Evolutionary conservation across 495 filamentous ascomycete genomes (phyloP), one percentile per base, ranked within the genome.

Genomic region (Cryomyces minteri): DNA sequence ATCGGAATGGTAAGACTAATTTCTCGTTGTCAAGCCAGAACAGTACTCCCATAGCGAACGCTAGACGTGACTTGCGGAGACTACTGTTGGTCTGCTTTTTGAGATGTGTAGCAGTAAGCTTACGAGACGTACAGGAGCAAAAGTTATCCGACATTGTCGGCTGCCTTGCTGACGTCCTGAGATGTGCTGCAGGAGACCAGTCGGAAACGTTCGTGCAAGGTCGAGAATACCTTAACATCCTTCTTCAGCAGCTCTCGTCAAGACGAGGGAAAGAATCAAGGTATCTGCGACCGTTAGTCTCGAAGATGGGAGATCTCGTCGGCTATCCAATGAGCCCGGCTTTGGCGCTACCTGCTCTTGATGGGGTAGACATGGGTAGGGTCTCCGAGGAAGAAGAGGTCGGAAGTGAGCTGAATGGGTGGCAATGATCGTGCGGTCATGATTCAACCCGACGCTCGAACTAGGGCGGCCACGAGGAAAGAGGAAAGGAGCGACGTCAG

Each of bases 71-170:
- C 18, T 25, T 2, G 18, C 18, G 18, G 18, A 25, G 18, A 25
- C 18, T n/a, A n/a, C n/a, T 25, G 18, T 25, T 25, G 18, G 18
- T 25, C 31, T 11, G 4, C 14, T 34, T 2, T 7, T 11, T 5
- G 10, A n/a, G 7, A 12, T 38, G 5, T 37, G 7, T 40, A 25
- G 18, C 18, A 31, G 32, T 18, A 7, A 34, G 14, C 34, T 42
- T 3, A 43, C 32, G n/a, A 32, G 37, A 31, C 4, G 9, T 18
- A 32, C 45, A 56, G 54, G 54, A 57, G 44, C 54, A 57, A 45
- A 57, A 57, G 32, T 44, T 57, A 4, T 51, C 48, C 4, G 54
- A 57, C 43, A 53, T 57, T n/a, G 52, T 51, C 6, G 48, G 48
- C 39, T 57, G 54, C 30, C 51, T 57, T 10, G 49, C 52, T 5